These are phyloP conservation scores for Chaetomium tenue DNA, from an alignment of 495 filamentous ascomycete genomes.

Conservation along the genomic window DNA sequence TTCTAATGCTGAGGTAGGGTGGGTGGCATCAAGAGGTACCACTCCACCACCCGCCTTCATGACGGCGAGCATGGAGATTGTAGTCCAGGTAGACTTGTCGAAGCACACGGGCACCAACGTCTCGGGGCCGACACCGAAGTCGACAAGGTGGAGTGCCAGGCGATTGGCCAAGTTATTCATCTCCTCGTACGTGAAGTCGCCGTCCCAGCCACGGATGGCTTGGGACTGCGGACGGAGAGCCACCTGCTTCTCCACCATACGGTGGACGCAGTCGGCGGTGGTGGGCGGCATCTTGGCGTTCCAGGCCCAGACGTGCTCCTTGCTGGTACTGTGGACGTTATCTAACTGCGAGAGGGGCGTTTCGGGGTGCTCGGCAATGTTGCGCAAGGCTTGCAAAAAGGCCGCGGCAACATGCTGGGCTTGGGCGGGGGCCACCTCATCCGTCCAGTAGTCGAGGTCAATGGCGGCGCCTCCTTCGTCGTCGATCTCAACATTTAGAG, in stretches of 20 bases:
- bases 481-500: conserved; percentile 54
- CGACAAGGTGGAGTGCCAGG: conserved; percentile 43
- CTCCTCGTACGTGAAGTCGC: conserved; percentile 51
- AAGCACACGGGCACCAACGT: conserved; percentile 48
- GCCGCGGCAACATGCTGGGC: conserved; percentile 53
- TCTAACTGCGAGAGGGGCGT: conserved; percentile 21
- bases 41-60: conserved; percentile 47
- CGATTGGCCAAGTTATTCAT: conserved; percentile 38
- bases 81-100: conserved; percentile 49
- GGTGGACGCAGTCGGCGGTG: conserved; percentile 23
- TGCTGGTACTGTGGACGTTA: conserved; percentile 16
- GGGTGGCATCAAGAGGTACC: conserved; percentile 57
- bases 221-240: conserved; percentile 21
- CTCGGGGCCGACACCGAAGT: conserved; percentile 52
- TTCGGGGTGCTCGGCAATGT: conserved; percentile 41
- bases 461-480: conserved; percentile 45
- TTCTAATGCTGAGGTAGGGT: conserved; percentile 34
- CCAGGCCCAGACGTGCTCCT: conserved; percentile 26
- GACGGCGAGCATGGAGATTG: conserved; percentile 49
- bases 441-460: conserved; percentile 59
- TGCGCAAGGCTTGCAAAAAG: conserved; percentile 47
- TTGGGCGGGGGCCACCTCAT: conserved; percentile 37
- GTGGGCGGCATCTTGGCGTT: conserved; percentile 27
- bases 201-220: conserved; percentile 49
- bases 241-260: conserved; percentile 27